These are phyloP conservation scores for Colletotrichum endophyticum DNA, from an alignment of 2,329 filamentous ascomycete species.

Conservation along the genomic window DNA sequence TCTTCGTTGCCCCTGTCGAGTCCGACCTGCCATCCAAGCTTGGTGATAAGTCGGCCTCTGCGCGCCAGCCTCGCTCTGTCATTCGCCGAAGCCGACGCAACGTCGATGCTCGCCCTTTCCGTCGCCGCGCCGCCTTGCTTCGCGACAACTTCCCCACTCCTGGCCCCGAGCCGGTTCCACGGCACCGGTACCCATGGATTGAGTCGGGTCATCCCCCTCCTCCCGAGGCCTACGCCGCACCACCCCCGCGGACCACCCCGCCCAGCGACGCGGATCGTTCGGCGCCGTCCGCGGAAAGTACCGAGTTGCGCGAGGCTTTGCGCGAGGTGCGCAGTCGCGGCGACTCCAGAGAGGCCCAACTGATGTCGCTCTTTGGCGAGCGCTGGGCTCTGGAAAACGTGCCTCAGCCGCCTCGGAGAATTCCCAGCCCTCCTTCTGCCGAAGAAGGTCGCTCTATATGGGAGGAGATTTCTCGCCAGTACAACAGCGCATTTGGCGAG, in stretches of 20 bases:
- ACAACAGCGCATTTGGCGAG: background rate
- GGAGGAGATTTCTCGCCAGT: background rate
- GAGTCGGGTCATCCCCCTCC: constrained; percentile 20
- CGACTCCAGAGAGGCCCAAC: background rate
- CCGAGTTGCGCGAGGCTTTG: constrained; percentile 1
- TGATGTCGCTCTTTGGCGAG: constrained; percentile 16
- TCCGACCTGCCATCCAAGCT: constrained; percentile 44
- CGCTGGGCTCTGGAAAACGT: constrained; percentile 1
- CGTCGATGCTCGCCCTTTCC: constrained; percentile 35
- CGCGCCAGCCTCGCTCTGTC: constrained; percentile 38
- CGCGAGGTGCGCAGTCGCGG: background rate
- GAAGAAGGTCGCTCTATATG: background rate
- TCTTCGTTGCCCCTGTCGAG: constrained; percentile 52
- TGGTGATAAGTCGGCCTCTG: constrained; percentile 26
- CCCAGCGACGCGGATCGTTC: background rate
- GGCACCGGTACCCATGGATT: constrained; percentile 22
- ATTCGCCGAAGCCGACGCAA: constrained; percentile 43
- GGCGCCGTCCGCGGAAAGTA: background rate
- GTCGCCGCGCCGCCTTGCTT: constrained; percentile 26
- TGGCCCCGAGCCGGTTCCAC: constrained; percentile 5
- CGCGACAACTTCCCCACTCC: constrained; percentile 19
- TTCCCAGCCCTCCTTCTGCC: background rate
- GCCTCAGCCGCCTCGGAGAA: background rate
- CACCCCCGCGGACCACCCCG: background rate
- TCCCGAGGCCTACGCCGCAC: constrained; percentile 18